Evolutionary conservation across 768 basidiomycete species (phyloP).

Genomic region (Hygrophoropsis aurantiaca): DNA sequence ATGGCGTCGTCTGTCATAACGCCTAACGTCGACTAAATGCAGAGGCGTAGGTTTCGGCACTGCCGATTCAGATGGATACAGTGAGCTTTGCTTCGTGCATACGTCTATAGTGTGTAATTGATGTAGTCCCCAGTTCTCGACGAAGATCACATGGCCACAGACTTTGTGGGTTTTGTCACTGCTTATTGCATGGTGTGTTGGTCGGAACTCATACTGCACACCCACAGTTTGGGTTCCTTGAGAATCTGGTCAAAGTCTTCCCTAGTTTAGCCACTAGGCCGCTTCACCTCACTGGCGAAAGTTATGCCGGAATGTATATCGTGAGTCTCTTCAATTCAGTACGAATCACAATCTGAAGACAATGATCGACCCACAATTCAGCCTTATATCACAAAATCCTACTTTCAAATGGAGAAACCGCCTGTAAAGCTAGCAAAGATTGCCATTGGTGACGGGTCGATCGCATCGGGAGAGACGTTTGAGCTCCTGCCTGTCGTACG

Average conservation of each 20-base stretch:
- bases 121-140: constrained; percentile 40
- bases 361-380: constrained; percentile 23
- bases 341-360: constrained; percentile 1
- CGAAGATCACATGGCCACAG: constrained; percentile 64
- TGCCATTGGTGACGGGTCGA: constrained; percentile 68
- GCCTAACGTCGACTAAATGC: constrained; percentile 2
- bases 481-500: constrained; percentile 56
- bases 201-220: too few species aligned
- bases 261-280: constrained; percentile 67
- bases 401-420: constrained; percentile 60
- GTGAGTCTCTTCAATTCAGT: constrained; percentile 32
- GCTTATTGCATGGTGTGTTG: not conserved
- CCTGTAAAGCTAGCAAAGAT: constrained; percentile 70
- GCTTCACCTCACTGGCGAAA: constrained; percentile 69
- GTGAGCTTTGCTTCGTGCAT: constrained; percentile 33
- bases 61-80: constrained; percentile 58
- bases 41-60: constrained; percentile 68
- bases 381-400: constrained; percentile 77
- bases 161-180: constrained; percentile 37
- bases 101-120: not conserved
- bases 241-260: constrained; percentile 73
- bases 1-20: not conserved
- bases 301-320: constrained; percentile 74
- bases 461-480: constrained; percentile 51
- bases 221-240: constrained; percentile 72